Evolutionary conservation across 2,329 filamentous ascomycete genomes (phyloP).

Genomic region (Xylaria sp.): DNA sequence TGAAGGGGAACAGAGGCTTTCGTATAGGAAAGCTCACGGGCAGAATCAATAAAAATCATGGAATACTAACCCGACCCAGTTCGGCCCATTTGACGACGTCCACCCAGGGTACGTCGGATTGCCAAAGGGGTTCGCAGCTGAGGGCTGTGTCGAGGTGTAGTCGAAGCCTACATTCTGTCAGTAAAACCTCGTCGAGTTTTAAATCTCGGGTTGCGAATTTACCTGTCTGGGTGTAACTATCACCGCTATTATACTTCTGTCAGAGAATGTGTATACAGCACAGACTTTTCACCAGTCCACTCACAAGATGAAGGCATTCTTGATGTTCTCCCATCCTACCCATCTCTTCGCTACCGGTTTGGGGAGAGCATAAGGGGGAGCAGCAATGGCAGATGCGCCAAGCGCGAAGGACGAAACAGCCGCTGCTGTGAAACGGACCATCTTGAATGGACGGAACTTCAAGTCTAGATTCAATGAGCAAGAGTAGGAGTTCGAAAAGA

Average conservation of each 20-base stretch:
- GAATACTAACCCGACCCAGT: constrained; percentile 50
- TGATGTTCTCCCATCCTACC: constrained; percentile 46
- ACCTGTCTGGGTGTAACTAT: constrained; percentile 44
- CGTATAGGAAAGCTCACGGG: background rate
- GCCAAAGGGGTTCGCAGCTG: constrained; percentile 61
- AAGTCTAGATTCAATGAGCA: background rate
- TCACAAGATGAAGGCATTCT: constrained; percentile 51
- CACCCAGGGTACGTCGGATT: constrained; percentile 63
- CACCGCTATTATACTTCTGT: constrained; percentile 36
- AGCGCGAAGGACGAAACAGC: constrained; percentile 19
- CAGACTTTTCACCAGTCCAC: constrained; percentile 28
- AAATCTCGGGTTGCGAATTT: background rate
- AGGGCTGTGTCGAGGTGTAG: constrained; percentile 56
- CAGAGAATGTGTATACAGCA: background rate
- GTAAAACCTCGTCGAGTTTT: background rate
- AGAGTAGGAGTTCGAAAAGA: background rate
- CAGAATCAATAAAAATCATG: background rate
- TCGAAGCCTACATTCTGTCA: constrained; percentile 54
- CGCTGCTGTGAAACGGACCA: constrained; percentile 10
- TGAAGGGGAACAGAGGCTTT: background rate
- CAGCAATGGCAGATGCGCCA: constrained; percentile 13
- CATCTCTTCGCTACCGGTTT: constrained; percentile 32
- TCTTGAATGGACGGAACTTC: background rate
- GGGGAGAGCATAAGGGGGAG: background rate
- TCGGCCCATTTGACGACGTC: constrained; percentile 55